Evolutionary conservation across 768 basidiomycete species (phyloP), one percentile per base, ranked within the genome.

Genomic region (Coprinellus micaceus): DNA sequence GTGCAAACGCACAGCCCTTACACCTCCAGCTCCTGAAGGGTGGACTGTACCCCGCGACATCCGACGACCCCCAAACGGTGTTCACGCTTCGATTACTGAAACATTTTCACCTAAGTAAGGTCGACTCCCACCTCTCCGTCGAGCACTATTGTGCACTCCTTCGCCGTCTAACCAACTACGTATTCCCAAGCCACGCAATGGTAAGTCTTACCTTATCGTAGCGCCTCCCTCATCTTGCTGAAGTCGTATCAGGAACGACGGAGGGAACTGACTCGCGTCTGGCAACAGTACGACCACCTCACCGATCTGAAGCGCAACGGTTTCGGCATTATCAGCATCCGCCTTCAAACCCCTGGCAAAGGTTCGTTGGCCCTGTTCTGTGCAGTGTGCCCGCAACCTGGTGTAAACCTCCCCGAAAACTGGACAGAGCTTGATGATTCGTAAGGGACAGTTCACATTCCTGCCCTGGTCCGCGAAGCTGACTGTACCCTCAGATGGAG

Each of bases 321-420:
- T 19, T 63, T 44, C 54, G 64, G 61, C 1, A 57, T 54, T n/a
- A 53, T 45, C 2, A 6, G 7, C 6, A 33, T 33, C 33, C 33
- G n/a, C 21, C 1, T 25, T 5, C 4, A 21, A 52, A 6, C 53
- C 0, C 63, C 2, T 50, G 52, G 1, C 49, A 54, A 43, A 17
- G 40, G 40, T 7, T 6, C 6, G 19, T 17, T 43, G 17, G 48
- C 48, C 6, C 13, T 33, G 2, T 67, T 68, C 33, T 71, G 68
- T 39, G 52, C 64, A 0, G 61, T 66, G 4, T 72, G 71, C 47
- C 69, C 64, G 0, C 69, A 69, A 41, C 65, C 64, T 0, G 61
- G 60, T 0, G 51, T 66, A 11, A 72, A 72, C 45, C 24, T 69
- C 2, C 64, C 65, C 2, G 24, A 24, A 2, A 25, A 64, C 22